Conservation (phyloP, 2,329 filamentous ascomycete genomes). For the Colletotrichum melonis region DNA sequence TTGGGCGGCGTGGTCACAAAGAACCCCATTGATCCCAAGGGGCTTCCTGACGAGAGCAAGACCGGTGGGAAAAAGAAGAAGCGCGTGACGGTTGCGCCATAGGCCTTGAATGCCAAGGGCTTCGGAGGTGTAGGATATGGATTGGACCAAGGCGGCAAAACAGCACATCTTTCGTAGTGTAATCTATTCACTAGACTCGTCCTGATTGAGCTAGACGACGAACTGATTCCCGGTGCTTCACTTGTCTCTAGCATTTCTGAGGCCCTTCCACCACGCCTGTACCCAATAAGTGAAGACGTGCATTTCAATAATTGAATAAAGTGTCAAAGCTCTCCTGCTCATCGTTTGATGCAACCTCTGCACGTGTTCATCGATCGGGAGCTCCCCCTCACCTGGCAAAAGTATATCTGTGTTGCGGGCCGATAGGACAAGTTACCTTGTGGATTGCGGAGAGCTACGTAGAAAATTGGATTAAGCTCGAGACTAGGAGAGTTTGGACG, state of each 20-base stretch:
- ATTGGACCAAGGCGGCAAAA: neutral
- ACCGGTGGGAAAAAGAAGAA: constrained; percentile 35
- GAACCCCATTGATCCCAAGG: constrained; percentile 38
- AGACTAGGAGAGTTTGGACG: neutral
- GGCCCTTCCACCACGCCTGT: neutral
- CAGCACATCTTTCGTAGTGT: neutral
- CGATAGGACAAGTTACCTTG: neutral
- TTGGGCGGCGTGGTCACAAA: constrained; percentile 49
- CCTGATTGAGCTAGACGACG: neutral
- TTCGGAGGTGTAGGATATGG: constrained; percentile 2
- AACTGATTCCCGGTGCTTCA: too few relatives aligned
- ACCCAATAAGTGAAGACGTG: neutral
- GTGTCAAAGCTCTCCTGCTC: neutral
- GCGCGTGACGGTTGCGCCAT: constrained; percentile 30
- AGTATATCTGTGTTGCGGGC: neutral
- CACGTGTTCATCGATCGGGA: neutral
- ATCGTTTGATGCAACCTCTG: neutral
- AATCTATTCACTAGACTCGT: neutral
- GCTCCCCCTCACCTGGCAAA: neutral
- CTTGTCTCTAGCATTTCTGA: neutral
- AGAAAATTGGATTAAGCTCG: neutral
- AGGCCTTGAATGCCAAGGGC: neutral
- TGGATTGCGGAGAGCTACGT: neutral
- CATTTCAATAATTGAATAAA: neutral
- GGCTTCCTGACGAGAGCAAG: constrained; percentile 34